phyloP scores from a whole-genome alignment of 768 basidiomycete genomes.

The Chalciporus piperatus region DNA sequence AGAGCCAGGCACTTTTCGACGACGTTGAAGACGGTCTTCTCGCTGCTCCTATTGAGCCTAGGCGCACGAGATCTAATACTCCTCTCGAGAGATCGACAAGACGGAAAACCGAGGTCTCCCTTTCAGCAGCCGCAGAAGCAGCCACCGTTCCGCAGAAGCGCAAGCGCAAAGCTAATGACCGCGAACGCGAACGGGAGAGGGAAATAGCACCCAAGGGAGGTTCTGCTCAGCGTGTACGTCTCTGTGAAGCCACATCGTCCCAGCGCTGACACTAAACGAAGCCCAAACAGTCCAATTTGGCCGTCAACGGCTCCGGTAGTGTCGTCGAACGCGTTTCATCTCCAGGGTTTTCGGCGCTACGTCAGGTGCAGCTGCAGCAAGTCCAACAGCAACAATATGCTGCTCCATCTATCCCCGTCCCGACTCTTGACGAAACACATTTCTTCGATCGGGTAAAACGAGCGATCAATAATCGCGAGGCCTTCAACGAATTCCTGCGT shows the following conservation, averaged over 20 bases:
- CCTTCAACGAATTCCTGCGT: conserved; percentile 93
- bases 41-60: conserved; percentile 22
- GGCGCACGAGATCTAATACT: conserved; percentile 36
- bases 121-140: conserved; percentile 34
- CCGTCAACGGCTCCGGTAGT: conserved; percentile 17
- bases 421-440: conserved; percentile 55
- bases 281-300: conserved; percentile 19
- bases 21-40: conserved; percentile 37
- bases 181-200: conserved; percentile 39
- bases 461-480: conserved; percentile 66
- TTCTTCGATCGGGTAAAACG: conserved; percentile 93
- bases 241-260: not conserved
- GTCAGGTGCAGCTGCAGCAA: conserved; percentile 26
- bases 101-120: conserved; percentile 46
- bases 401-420: conserved; percentile 14
- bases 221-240: conserved; percentile 26
- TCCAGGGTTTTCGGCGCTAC: conserved; percentile 19
- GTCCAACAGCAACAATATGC: conserved; percentile 19
- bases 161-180: conserved; percentile 57
- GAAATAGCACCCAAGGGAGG: conserved; percentile 25
- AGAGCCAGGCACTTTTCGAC: conserved; percentile 48
- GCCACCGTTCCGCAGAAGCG: conserved; percentile 61
- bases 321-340: conserved; percentile 23
- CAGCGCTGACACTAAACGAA: conserved; percentile 3
- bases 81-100: conserved; percentile 37